Evolutionary conservation across 2,329 filamentous ascomycete genomes (phyloP), one percentile per base, ranked within the genome.

Genomic region (Plenodomus tracheiphilus): DNA sequence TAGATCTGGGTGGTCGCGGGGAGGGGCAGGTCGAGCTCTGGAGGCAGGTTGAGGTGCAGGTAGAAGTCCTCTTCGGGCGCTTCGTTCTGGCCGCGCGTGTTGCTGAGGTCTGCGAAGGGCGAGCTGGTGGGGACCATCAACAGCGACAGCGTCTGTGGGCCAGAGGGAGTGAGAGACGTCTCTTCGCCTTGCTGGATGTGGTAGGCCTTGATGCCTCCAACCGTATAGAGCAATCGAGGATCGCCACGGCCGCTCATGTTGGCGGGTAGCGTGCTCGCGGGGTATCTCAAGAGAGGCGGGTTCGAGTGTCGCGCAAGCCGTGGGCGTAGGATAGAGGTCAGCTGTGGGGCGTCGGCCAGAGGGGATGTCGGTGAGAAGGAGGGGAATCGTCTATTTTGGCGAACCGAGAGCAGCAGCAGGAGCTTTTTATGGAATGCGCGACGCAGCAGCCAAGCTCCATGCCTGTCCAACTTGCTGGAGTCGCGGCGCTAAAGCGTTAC

Each of bases 1-100:
- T 96, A 97, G 70, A 99, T 94, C 72, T 97, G 93, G 0, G 94
- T 97, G 0, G 92, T 97, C 16, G 93, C 93, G 11, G 94, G 94
- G 13, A 97, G 81, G 5, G 94, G 90, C 5, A 97, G 83, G 64
- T 97, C 93, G 62, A 99, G 85, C 79, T 97, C 93, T 17, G 93
- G 93, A 13, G 93, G 92, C 9, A 97, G 85, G 65, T 97, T 91
- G 19, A 99, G 84, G 73, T 97, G 93, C 4, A 99, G 85, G 72
- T 97, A 97, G 77, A 97, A 97, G 78, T 97, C 94, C 70, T 97
- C 89, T 47, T 74, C 72, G 30, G 72, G 69, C 7, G 70, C 65
- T 46, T 81, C 78, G 49, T 79, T 79, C 57, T 83, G 79, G 39
- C 80, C 79, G 46, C 83, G 80, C 38, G 83, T 77, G 47, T 80